phyloP scores from a whole-genome alignment of 306 rosid species.

The Notholithocarpus densiflorus region DNA sequence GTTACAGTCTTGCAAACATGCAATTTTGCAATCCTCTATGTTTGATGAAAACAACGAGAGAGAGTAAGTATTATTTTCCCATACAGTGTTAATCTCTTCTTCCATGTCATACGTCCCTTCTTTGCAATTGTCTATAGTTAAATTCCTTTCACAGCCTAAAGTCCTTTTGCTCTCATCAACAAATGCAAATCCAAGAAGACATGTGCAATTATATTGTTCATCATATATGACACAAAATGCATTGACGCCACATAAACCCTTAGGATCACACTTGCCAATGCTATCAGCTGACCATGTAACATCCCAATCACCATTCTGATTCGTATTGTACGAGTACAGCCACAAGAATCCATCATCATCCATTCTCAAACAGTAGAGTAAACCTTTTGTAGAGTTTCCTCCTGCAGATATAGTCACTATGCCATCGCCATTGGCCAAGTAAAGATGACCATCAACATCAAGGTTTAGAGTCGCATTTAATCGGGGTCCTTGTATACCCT shows the following conservation, averaged over 20 bases:
- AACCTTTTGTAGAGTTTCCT: not conserved
- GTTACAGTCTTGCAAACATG: not conserved
- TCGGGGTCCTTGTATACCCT: too few relatives aligned
- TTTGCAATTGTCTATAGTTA: not conserved
- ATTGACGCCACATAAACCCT: not conserved
- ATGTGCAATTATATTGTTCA: not conserved
- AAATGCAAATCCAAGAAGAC: not conserved
- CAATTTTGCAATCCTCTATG: not conserved
- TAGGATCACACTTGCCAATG: not conserved
- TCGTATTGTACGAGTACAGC: not conserved
- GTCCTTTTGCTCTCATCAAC: not conserved
- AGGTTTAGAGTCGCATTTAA: too few relatives aligned
- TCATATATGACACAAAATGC: not conserved
- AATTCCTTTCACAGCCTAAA: not conserved
- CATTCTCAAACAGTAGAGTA: not conserved
- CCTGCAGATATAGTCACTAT: too few relatives aligned
- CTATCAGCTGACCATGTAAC: not conserved
- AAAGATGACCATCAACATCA: too few relatives aligned
- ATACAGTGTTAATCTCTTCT: not conserved
- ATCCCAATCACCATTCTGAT: not conserved
- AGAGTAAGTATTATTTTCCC: not conserved
- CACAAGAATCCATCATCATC: not conserved
- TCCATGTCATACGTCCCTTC: not conserved
- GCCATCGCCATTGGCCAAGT: too few relatives aligned
- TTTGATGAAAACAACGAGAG: not conserved